Evolutionary conservation across 2,329 filamentous ascomycete genomes (phyloP).

Genomic region (Penicillium freii): DNA sequence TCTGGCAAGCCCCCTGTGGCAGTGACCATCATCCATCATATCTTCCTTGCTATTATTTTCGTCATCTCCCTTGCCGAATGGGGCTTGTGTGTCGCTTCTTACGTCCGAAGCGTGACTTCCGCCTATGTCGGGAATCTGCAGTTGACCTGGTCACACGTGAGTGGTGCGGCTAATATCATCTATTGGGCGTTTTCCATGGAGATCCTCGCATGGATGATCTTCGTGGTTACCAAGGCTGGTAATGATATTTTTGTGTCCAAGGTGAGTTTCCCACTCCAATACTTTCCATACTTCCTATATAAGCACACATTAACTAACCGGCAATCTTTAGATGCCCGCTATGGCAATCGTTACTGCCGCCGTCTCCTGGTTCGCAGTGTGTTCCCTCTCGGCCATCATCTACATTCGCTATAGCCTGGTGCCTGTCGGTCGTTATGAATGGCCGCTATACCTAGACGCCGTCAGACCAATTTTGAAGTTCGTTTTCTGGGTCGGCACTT

Average conservation of each 20-base stretch:
- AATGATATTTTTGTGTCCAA: slow-evolving; percentile 14
- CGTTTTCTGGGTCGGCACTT: slow-evolving; percentile 22
- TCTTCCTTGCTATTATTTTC: slow-evolving; percentile 12
- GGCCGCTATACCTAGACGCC: slow-evolving; percentile 13
- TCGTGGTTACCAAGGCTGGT: slow-evolving; percentile 16
- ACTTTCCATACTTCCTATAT: background rate
- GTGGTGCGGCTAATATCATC: slow-evolving; percentile 13
- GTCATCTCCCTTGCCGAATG: slow-evolving; percentile 15
- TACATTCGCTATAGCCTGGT: slow-evolving; percentile 16
- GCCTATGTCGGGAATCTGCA: fast-evolving
- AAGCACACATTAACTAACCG: background rate
- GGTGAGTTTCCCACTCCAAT: slow-evolving; percentile 8
- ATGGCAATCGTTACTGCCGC: slow-evolving; percentile 14
- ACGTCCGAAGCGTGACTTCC: slow-evolving; percentile 1
- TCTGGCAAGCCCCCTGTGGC: slow-evolving; percentile 15
- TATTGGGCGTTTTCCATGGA: slow-evolving; percentile 24
- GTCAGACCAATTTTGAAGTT: slow-evolving; percentile 14
- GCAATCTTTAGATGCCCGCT: slow-evolving; percentile 10
- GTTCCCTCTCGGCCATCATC: slow-evolving; percentile 11
- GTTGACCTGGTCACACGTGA: slow-evolving; percentile 6
- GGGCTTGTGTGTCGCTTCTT: slow-evolving; percentile 13
- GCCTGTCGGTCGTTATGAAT: background rate
- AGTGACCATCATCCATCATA: slow-evolving; percentile 18
- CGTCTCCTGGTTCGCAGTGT: slow-evolving; percentile 21
- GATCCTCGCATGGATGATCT: slow-evolving; percentile 21